phyloP scores from a whole-genome alignment of 768 basidiomycete species.

The Lepiota brunneoincarnata region DNA sequence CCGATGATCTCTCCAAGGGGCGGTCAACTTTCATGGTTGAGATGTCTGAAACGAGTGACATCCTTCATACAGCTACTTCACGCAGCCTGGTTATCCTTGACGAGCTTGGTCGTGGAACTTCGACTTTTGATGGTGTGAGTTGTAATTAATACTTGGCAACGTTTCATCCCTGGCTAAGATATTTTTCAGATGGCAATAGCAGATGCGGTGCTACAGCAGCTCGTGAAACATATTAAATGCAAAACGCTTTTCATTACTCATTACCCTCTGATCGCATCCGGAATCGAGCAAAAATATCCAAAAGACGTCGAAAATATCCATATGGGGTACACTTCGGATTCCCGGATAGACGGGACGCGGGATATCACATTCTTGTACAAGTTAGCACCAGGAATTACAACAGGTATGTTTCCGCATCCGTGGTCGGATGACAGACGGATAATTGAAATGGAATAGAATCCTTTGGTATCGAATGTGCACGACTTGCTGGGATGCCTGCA shows the following conservation, averaged over 20 bases:
- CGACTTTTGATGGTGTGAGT: conserved; percentile 83
- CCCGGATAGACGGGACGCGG: conserved; percentile 66
- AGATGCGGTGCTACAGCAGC: conserved; percentile 71
- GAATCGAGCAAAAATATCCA: conserved; percentile 59
- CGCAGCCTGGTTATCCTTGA: conserved; percentile 88
- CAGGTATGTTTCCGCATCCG: conserved; percentile 30
- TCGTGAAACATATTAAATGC: conserved; percentile 55
- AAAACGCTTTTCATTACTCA: conserved; percentile 94
- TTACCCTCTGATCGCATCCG: conserved; percentile 81
- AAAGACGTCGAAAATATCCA: conserved; percentile 72
- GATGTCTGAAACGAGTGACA: conserved; percentile 90
- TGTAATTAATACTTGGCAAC: neutral
- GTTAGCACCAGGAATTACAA: conserved; percentile 67
- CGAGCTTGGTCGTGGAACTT: conserved; percentile 86
- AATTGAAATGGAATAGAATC: conserved; percentile 48
- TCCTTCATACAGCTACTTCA: conserved; percentile 70
- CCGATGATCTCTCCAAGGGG: conserved; percentile 82
- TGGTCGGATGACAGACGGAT: neutral
- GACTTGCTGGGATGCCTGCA: conserved; percentile 82
- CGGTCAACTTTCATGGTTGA: conserved; percentile 98
- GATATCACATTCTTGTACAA: conserved; percentile 88
- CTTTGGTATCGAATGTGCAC: conserved; percentile 91
- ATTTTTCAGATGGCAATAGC: conserved; percentile 78
- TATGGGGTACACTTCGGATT: conserved; percentile 79
- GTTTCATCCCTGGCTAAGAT: neutral